phyloP scores from a whole-genome alignment of 352 stramenopile genomes.

The Saprolegnia diclina region DNA sequence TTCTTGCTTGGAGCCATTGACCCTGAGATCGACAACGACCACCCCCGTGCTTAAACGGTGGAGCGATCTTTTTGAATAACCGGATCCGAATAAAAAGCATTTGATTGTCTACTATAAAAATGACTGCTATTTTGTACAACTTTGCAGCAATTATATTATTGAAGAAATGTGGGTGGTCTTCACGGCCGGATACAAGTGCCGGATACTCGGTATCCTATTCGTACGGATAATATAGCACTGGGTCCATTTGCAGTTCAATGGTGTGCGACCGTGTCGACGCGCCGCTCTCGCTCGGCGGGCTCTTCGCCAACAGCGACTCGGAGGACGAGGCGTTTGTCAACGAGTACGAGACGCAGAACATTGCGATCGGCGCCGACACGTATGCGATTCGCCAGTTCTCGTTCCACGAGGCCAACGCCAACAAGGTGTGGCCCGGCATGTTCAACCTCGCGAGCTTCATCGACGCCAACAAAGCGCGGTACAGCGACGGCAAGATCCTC shows the following conservation, averaged over 20 bases:
- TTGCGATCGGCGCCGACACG: constrained; percentile 4
- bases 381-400: constrained; percentile 10
- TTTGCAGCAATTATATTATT: no score
- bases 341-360: constrained; percentile 16
- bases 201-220: no score
- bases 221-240: no score
- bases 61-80: no score
- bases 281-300: neutral
- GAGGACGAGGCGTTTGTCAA: constrained; percentile 12
- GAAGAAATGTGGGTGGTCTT: no score
- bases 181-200: no score
- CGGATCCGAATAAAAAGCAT: no score
- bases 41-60: no score
- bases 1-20: no score
- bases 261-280: neutral
- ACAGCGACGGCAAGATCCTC: neutral
- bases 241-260: neutral
- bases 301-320: constrained; percentile 13
- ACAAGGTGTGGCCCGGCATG: constrained; percentile 19
- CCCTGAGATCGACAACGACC: no score
- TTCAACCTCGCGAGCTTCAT: constrained; percentile 17
- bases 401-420: constrained; percentile 17
- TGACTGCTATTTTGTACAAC: no score
- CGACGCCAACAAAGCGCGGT: constrained; percentile 2
- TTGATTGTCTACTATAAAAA: no score